A percentile compares a stretch with the other conserved stretches of the same genome.
These are phyloP conservation scores for Boletus patriciae DNA, from an alignment of 768 basidiomycete species.

Conservation along the genomic window DNA sequence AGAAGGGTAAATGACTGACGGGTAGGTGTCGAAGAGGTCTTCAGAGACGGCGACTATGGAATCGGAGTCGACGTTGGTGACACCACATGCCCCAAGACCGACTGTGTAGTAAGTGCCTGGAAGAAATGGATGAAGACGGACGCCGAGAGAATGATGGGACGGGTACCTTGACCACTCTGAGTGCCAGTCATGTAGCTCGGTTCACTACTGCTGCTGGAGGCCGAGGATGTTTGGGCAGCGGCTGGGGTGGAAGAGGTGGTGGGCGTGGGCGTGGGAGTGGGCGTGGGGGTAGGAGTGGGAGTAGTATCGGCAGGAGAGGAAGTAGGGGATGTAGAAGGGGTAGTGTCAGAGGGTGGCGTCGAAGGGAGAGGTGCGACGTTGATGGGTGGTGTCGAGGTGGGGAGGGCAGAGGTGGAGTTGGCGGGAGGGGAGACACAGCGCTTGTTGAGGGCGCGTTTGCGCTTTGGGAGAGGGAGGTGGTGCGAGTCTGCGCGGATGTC, in stretches of 20 bases:
- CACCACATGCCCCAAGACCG: constrained; percentile 46
- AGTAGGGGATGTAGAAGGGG: background rate
- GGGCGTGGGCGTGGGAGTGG: background rate
- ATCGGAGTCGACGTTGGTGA: constrained; percentile 31
- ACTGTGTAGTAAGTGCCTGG: constrained; percentile 33
- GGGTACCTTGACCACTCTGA: constrained; percentile 49
- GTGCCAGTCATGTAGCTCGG: constrained; percentile 48
- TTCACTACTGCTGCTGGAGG: constrained; percentile 8
- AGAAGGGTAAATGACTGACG: constrained; percentile 25
- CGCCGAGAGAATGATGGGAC: background rate
- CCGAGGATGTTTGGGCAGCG: constrained; percentile 19
- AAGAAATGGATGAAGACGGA: background rate
- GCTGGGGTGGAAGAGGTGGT: constrained; percentile 5
- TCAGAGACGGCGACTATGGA: constrained; percentile 39
- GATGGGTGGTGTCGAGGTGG: constrained; percentile 10
- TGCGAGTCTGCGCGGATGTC: background rate
- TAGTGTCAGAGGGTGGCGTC: background rate
- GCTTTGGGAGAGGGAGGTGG: background rate
- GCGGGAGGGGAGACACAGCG: constrained; percentile 22
- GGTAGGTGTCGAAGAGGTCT: constrained; percentile 34
- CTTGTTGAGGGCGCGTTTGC: constrained; percentile 31
- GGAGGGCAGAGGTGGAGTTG: constrained; percentile 12
- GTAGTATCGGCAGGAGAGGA: background rate
- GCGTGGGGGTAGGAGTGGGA: background rate
- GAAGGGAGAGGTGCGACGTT: constrained; percentile 23